Base-by-base conservation (phyloP, 495 filamentous ascomycete species). In the Monascus purpureus region DNA sequence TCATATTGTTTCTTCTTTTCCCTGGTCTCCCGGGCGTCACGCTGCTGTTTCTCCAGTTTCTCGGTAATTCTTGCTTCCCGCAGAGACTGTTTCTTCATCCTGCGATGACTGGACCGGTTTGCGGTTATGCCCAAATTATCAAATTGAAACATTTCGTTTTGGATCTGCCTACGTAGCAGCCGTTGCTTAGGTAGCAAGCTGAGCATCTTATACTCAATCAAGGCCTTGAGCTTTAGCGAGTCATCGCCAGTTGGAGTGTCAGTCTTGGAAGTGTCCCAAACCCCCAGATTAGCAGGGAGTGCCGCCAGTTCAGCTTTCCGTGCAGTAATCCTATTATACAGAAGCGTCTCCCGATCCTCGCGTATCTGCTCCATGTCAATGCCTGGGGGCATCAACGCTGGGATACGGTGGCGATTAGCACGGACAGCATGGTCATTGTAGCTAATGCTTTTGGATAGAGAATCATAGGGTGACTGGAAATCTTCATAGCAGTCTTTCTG, bases 21-120 rank as follows among this genome's bases (percentile, higher is more conserved):
- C 25, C 85, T 75, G 19, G 74, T 79, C 57, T 95, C 90, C 25
- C 90, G 79, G 35, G 85, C 85, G 54, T 95, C 87, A 30, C 90
- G 80, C 49, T 96, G 92, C 51, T 96, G 85, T 61, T 96, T 96
- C 70, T 97, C 90, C 2, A 97, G 70, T 49, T 93, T 95, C 67
- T 97, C 90, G 2, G 90, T 97, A 42, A 95, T 86, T 20, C 90
- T 77, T 20, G 90, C 92, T 53, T 97, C 90, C n/a, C 87, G 77
- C 31, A 95, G 63, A 15, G 80, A 86, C 46, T 93, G 87, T 55
- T 93, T 94, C 76, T 96, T 97, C 65, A 88, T 84, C 13, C 88
- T 77, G 15, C 90, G 79, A 48, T 93, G 94, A 42, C 73, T 68
- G 17, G 80, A 70, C 11, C 90, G 75, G 44, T 96, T 97, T 0